phyloP scores from a whole-genome alignment of 108 stramenopile genomes.

The Pseudonitzschia multiseries region DNA sequence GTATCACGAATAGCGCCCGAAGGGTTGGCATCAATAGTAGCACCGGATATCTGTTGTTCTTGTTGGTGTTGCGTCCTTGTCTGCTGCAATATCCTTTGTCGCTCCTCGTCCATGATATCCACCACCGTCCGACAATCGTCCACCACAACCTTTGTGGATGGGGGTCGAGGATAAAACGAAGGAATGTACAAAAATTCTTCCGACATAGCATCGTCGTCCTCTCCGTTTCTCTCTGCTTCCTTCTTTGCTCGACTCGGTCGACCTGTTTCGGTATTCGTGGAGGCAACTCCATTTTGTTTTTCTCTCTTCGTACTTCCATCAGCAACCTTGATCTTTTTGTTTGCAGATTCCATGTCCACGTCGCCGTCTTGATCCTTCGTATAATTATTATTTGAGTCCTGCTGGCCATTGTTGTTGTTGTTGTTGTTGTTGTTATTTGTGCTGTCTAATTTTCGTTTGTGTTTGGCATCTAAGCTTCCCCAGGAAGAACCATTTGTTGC shows the following conservation, averaged over 20 bases:
- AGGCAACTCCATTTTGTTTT: background rate
- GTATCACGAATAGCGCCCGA: background rate
- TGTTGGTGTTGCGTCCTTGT: slow-evolving; percentile 12
- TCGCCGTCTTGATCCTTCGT: slow-evolving; percentile 24
- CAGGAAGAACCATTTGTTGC: slow-evolving; percentile 11
- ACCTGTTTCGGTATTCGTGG: background rate
- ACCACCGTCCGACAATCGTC: slow-evolving; percentile 22
- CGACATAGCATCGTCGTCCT: slow-evolving; percentile 7
- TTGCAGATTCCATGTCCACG: slow-evolving; percentile 8
- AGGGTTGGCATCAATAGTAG: background rate
- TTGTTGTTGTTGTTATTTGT: background rate
- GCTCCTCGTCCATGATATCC: slow-evolving; percentile 15
- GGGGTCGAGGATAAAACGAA: slow-evolving; percentile 38
- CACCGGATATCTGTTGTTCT: slow-evolving; percentile 7
- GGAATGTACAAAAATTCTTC: slow-evolving; percentile 13
- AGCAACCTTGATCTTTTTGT: slow-evolving; percentile 31
- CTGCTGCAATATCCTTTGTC: slow-evolving; percentile 7
- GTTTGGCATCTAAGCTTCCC: slow-evolving; percentile 28
- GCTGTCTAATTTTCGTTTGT: slow-evolving; percentile 23
- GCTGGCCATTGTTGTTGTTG: background rate
- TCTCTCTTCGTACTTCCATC: background rate
- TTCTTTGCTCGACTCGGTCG: background rate
- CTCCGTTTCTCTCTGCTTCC: slow-evolving; percentile 10
- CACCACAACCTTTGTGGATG: slow-evolving; percentile 15
- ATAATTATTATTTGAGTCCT: slow-evolving; percentile 7